These are phyloP conservation scores for Phalaenopsis equestris DNA, from an alignment of 106 monocot species.

Conservation along the genomic window DNA sequence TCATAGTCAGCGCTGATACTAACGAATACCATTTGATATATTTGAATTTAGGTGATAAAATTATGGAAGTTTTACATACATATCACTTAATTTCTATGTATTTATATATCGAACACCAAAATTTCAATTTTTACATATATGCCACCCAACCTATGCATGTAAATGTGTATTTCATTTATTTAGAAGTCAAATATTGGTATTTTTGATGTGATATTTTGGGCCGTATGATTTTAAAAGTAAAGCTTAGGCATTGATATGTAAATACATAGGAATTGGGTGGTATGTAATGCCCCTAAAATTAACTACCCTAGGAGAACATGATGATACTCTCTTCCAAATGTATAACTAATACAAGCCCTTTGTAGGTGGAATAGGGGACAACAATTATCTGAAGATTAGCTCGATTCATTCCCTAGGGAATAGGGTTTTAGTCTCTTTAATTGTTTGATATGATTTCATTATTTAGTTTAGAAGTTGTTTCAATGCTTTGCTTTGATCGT, in stretches of 20 bases:
- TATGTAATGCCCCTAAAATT: not conserved
- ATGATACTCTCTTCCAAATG: not conserved
- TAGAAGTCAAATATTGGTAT: no score
- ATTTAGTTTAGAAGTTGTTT: conserved; percentile 1
- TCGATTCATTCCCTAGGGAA: not conserved
- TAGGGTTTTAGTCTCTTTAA: not conserved
- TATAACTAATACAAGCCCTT: not conserved
- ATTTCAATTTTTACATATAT: no score
- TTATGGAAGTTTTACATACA: no score
- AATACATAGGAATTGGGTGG: no score
- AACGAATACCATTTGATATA: not conserved
- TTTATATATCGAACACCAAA: no score
- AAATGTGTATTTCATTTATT: no score
- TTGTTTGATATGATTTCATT: not conserved
- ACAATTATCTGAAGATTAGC: not conserved
- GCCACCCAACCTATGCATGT: no score
- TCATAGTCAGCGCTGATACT: not conserved
- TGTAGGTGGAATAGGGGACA: not conserved
- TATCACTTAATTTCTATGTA: no score
- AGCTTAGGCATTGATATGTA: no score
- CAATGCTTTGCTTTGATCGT: not conserved
- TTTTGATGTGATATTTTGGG: no score
- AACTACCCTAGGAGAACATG: not conserved
- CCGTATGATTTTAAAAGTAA: no score
- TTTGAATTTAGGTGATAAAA: not conserved